Conservation (phyloP, 164 flowering plant genomes). For the Saururus chinensis region DNA sequence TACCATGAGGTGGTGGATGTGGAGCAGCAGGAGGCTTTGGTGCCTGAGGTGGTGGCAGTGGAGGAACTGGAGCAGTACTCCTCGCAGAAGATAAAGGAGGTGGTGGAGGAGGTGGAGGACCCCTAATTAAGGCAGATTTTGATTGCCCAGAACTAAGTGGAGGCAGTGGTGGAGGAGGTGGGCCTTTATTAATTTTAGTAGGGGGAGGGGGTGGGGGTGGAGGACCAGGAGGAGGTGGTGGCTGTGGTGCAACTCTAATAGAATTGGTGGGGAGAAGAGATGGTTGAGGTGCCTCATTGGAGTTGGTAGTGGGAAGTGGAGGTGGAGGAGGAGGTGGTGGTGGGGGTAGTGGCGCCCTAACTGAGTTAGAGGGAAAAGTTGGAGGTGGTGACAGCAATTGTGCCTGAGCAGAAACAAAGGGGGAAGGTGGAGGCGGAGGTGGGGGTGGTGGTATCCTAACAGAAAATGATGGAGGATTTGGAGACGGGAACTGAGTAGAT, state of each 20-base stretch:
- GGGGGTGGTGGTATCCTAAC: constrained; percentile 10
- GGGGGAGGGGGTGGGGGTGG: constrained; percentile 23
- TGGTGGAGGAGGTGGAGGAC: constrained; percentile 26
- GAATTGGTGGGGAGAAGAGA: constrained; percentile 5
- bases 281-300: not conserved
- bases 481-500: constrained; percentile 7
- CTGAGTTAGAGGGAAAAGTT: not conserved
- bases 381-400: constrained; percentile 16
- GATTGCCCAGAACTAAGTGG: constrained; percentile 15
- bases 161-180: constrained; percentile 20
- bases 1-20: constrained; percentile 27
- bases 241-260: constrained; percentile 5
- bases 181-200: constrained; percentile 1
- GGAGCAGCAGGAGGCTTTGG: constrained; percentile 43
- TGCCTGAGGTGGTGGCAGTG: constrained; percentile 42
- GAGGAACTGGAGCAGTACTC: constrained; percentile 16
- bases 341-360: constrained; percentile 15
- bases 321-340: constrained; percentile 5
- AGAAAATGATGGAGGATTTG: too few species aligned
- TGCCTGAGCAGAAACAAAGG: not conserved
- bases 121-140: not conserved
- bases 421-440: constrained; percentile 15
- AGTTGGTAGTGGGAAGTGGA: constrained; percentile 16
- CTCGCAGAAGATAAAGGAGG: constrained; percentile 18
- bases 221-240: constrained; percentile 18